phyloP scores from a whole-genome alignment of 164 flowering plant genomes.

The Cinnamomum micranthum region DNA sequence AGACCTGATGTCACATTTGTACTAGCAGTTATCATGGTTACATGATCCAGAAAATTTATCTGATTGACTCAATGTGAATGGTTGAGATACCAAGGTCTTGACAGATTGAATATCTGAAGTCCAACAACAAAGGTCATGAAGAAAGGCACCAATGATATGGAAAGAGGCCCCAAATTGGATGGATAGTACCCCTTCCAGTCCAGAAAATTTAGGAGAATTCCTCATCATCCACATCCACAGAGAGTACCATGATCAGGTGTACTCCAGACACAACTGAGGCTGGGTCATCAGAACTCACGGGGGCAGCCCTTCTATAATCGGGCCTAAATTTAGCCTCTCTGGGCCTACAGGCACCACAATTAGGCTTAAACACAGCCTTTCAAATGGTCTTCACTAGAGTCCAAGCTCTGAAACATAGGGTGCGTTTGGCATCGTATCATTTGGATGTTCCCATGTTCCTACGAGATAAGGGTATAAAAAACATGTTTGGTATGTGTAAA shows the following conservation, averaged over 20 bases:
- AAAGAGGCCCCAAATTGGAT: not conserved
- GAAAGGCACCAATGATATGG: not conserved
- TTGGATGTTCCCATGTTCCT: too few species aligned
- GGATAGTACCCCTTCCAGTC: not conserved
- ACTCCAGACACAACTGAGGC: too few species aligned
- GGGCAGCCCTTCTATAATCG: too few species aligned
- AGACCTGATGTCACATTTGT: not conserved
- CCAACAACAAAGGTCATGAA: not conserved
- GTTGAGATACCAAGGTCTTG: not conserved
- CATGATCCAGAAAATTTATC: not conserved
- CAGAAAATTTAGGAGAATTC: not conserved
- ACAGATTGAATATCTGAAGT: not conserved
- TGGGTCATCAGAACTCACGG: too few species aligned
- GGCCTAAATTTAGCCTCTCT: not conserved
- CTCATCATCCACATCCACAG: not conserved
- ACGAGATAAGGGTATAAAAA: too few species aligned
- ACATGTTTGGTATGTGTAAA: too few species aligned
- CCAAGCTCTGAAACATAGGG: too few species aligned
- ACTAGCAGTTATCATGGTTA: not conserved
- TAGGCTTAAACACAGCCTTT: too few species aligned
- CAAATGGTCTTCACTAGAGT: too few species aligned
- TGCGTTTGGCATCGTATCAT: too few species aligned
- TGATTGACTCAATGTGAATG: not conserved
- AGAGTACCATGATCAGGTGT: not conserved
- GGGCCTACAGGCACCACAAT: too few species aligned